A percentile compares a stretch with the other conserved stretches of the same genome.
phyloP scores from a whole-genome alignment of 140 eudicot species.

The Ambrosia hybrid region DNA sequence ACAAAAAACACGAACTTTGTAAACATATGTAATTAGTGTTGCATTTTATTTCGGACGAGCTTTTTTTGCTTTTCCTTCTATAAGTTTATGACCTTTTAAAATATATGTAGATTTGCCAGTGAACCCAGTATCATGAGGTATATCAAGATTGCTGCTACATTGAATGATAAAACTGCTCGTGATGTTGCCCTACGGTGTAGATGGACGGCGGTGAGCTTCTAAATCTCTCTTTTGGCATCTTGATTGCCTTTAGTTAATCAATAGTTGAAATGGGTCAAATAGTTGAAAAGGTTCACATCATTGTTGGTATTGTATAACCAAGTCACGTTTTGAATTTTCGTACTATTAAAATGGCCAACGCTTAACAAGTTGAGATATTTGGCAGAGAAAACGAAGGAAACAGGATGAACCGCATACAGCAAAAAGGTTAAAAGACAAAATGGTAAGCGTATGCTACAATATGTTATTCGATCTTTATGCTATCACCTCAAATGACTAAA shows the following conservation, averaged over 20 bases:
- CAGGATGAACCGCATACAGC: constrained; percentile 50
- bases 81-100: not conserved
- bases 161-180: constrained; percentile 89
- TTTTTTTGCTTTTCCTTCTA: not conserved
- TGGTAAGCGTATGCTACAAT: constrained; percentile 40
- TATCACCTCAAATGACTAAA: not conserved
- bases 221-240: constrained; percentile 4
- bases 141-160: constrained; percentile 77
- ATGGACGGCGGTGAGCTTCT: constrained; percentile 82
- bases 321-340: not conserved
- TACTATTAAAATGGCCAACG: constrained; percentile 17
- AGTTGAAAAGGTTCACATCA: constrained; percentile 3
- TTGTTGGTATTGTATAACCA: not conserved
- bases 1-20: not conserved
- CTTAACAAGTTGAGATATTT: constrained; percentile 28
- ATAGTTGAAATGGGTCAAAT: not conserved
- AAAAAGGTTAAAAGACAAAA: constrained; percentile 65
- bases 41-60: not conserved
- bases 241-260: not conserved
- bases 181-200: constrained; percentile 89
- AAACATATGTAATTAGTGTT: not conserved
- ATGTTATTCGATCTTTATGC: constrained; percentile 1
- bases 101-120: constrained; percentile 51
- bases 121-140: constrained; percentile 84
- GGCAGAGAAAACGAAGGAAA: constrained; percentile 88